These are phyloP conservation scores for Alternaria sp. DNA, from an alignment of 2,329 filamentous ascomycete species.

Conservation along the genomic window DNA sequence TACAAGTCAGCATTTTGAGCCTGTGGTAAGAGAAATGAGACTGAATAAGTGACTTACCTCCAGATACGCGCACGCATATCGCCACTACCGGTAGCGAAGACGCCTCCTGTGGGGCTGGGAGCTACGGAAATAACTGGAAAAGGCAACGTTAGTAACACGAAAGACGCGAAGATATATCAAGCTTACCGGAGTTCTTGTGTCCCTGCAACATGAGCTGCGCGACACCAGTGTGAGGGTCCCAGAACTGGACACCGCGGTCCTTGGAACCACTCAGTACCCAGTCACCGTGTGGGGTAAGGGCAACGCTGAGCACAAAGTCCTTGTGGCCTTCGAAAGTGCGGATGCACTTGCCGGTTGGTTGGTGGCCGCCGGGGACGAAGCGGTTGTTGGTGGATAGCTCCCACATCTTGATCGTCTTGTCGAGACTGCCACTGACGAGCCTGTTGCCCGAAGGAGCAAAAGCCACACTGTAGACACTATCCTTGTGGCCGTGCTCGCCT, in stretches of 20 bases:
- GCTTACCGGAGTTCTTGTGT: slow-evolving; percentile 88
- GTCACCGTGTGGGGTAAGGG: slow-evolving; percentile 87
- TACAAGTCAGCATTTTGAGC: slow-evolving; percentile 14
- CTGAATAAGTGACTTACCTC: slow-evolving; percentile 61
- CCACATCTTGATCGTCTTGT: slow-evolving; percentile 99
- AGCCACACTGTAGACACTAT: slow-evolving; percentile 94
- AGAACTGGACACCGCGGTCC: slow-evolving; percentile 97
- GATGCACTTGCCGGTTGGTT: slow-evolving; percentile 90
- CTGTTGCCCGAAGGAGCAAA: slow-evolving; percentile 94
- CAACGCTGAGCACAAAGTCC: slow-evolving; percentile 97
- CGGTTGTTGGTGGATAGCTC: slow-evolving; percentile 78
- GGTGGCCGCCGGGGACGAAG: slow-evolving; percentile 68
- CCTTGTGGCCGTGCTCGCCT: slow-evolving; percentile 92
- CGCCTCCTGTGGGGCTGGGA: slow-evolving; percentile 83
- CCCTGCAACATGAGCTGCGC: slow-evolving; percentile 98
- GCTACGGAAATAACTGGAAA: slow-evolving; percentile 87
- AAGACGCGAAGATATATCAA: background rate
- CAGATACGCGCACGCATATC: slow-evolving; percentile 98
- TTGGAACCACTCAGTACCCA: slow-evolving; percentile 99
- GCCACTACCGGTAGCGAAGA: slow-evolving; percentile 95
- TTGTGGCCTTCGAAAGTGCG: slow-evolving; percentile 98
- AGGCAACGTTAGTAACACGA: slow-evolving; percentile 16
- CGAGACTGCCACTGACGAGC: slow-evolving; percentile 90
- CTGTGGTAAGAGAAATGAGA: background rate
- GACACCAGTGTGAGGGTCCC: slow-evolving; percentile 91